phyloP scores from a whole-genome alignment of 2,329 filamentous ascomycete species.

The Trichoderma polysporum region DNA sequence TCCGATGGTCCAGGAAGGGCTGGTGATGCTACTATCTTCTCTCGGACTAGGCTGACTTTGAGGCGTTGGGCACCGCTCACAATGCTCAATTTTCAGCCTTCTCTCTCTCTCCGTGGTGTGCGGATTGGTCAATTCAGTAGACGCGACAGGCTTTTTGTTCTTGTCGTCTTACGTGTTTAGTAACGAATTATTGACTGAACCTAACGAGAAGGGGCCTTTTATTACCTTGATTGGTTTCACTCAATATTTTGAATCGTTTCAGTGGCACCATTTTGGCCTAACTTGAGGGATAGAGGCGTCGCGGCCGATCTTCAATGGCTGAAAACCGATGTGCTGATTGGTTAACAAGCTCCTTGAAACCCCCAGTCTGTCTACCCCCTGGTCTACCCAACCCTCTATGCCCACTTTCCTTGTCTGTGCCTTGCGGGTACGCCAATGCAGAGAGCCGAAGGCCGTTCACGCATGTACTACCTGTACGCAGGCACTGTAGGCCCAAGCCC shows the following conservation, averaged over 20 bases:
- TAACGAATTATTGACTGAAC: not conserved
- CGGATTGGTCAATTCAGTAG: not conserved
- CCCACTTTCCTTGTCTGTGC: conserved; percentile 12
- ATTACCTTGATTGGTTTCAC: conserved; percentile 20
- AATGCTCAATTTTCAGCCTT: conserved; percentile 17
- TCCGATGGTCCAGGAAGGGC: not conserved
- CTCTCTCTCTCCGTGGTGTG: not conserved
- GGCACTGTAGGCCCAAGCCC: conserved; percentile 5
- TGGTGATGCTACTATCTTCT: not conserved
- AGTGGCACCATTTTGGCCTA: conserved; percentile 10
- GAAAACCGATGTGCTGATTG: conserved; percentile 8
- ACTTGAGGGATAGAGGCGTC: conserved; percentile 17
- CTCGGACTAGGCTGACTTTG: not conserved
- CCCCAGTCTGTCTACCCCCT: conserved; percentile 15
- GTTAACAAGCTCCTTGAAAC: conserved; percentile 19
- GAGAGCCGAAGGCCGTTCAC: conserved; percentile 15
- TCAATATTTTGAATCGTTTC: conserved; percentile 14
- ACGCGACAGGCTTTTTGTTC: conserved; percentile 1
- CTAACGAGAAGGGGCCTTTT: conserved; percentile 5
- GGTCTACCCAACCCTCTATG: conserved; percentile 7
- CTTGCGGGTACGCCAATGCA: conserved; percentile 20
- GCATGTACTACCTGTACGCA: conserved; percentile 1
- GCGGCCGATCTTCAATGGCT: conserved; percentile 15
- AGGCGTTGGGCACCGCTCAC: not conserved
- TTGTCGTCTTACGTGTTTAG: conserved; percentile 10